These are phyloP conservation scores for Coccomyxa sp. DNA, from an alignment of 139 green algal genomes.

Conservation along the genomic window DNA sequence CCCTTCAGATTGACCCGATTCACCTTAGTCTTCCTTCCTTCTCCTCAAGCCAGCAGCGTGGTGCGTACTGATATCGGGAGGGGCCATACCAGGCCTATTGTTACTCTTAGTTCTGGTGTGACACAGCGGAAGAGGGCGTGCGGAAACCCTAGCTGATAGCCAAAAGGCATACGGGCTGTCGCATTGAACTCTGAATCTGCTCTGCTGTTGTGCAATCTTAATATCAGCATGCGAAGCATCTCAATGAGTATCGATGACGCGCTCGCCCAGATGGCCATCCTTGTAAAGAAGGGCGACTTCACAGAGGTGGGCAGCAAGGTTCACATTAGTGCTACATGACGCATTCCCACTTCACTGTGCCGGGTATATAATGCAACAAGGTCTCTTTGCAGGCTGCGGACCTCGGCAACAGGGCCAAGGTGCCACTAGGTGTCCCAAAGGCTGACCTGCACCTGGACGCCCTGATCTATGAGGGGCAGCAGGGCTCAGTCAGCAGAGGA, in stretches of 20 bases:
- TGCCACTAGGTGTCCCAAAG: constrained; percentile 24
- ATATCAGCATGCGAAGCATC: not conserved
- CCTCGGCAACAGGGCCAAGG: constrained; percentile 13
- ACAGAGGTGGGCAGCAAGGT: constrained; percentile 9
- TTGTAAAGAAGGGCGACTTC: constrained; percentile 38
- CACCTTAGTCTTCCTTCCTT: no score
- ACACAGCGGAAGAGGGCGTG: no score
- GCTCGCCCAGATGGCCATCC: constrained; percentile 25
- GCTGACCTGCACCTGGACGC: not conserved
- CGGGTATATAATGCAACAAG: not conserved
- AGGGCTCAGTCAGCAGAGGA: constrained; percentile 40
- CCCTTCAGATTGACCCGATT: no score
- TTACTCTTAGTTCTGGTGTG: no score
- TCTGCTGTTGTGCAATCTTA: not conserved
- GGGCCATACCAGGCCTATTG: no score
- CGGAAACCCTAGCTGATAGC: no score
- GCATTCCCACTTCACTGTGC: no score
- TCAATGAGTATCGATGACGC: not conserved
- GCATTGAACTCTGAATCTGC: no score
- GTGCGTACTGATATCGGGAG: no score
- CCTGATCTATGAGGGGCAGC: constrained; percentile 23
- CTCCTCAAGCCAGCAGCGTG: no score
- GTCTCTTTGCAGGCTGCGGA: constrained; percentile 14
- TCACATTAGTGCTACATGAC: not conserved
- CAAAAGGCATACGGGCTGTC: no score